Evolutionary conservation across 129 eudicot species (phyloP).

Genomic region (Cynara cardunculus): DNA sequence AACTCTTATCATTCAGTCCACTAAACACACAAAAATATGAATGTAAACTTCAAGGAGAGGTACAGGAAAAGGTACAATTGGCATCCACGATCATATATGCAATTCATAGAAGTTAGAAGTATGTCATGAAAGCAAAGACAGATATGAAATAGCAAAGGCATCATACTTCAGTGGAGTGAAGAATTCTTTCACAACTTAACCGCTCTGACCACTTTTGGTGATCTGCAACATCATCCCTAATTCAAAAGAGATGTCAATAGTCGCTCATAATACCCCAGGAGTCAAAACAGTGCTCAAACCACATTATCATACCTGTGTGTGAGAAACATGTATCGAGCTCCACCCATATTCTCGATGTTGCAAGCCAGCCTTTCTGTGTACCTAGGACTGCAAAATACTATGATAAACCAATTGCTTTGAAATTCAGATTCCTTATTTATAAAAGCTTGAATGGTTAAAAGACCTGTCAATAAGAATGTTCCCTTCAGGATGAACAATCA

Average conservation of each 20-base stretch:
- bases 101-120: not conserved
- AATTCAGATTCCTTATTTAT: not conserved
- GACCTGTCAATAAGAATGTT: slow-evolving; percentile 78
- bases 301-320: slow-evolving; percentile 57
- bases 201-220: slow-evolving; percentile 63
- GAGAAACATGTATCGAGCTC: slow-evolving; percentile 75
- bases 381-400: slow-evolving; percentile 53
- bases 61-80: not conserved
- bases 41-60: not conserved
- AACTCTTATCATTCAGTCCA: not conserved
- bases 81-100: not conserved
- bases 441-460: not conserved
- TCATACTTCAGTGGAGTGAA: slow-evolving; percentile 55
- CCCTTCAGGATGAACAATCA: slow-evolving; percentile 66
- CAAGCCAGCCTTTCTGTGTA: slow-evolving; percentile 53
- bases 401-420: slow-evolving; percentile 1
- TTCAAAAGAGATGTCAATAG: slow-evolving; percentile 6
- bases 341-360: slow-evolving; percentile 63
- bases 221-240: slow-evolving; percentile 86
- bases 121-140: not conserved
- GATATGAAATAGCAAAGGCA: not conserved
- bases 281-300: not conserved
- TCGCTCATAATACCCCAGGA: not conserved
- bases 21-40: not conserved
- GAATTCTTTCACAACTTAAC: slow-evolving; percentile 52